phyloP scores from a whole-genome alignment of 2,329 filamentous ascomycete genomes.

The Madurella fahalii region DNA sequence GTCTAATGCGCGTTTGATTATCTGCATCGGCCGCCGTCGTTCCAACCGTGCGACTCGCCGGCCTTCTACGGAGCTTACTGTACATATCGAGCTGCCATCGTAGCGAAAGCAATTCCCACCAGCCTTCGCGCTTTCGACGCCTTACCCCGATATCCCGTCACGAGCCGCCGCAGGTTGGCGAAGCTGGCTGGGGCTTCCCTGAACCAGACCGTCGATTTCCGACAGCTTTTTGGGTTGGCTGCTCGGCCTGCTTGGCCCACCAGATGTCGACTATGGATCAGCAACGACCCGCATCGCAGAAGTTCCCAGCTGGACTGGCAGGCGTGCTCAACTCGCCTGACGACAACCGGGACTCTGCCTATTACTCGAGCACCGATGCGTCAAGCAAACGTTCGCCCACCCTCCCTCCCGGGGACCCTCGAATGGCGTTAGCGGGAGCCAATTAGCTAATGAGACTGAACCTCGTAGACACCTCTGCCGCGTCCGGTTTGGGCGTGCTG shows the following conservation, averaged over 20 bases:
- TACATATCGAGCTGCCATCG: background rate
- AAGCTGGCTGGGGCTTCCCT: background rate
- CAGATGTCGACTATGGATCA: slow-evolving; percentile 35
- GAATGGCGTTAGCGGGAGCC: background rate
- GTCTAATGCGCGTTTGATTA: background rate
- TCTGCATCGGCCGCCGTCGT: background rate
- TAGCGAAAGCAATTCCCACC: background rate
- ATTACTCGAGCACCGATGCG: slow-evolving; percentile 46
- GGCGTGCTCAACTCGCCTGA: slow-evolving; percentile 50
- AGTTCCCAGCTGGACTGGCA: slow-evolving; percentile 46
- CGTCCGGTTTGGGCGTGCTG: slow-evolving; percentile 40
- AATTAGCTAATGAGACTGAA: slow-evolving; percentile 22
- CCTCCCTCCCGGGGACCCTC: background rate
- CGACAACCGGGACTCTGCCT: slow-evolving; percentile 49
- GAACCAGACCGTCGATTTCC: background rate
- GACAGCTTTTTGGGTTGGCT: background rate
- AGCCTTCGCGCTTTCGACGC: background rate
- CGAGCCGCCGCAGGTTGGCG: background rate
- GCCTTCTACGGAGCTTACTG: slow-evolving; percentile 6
- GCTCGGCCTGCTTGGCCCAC: background rate
- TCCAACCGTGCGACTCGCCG: background rate
- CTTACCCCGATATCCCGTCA: background rate
- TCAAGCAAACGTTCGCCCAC: slow-evolving; percentile 45
- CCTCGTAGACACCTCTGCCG: slow-evolving; percentile 42
- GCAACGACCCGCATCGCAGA: slow-evolving; percentile 38